These are phyloP conservation scores for Prorocentrum cordatum DNA, from an alignment of 169 alveolate species.

Conservation along the genomic window DNA sequence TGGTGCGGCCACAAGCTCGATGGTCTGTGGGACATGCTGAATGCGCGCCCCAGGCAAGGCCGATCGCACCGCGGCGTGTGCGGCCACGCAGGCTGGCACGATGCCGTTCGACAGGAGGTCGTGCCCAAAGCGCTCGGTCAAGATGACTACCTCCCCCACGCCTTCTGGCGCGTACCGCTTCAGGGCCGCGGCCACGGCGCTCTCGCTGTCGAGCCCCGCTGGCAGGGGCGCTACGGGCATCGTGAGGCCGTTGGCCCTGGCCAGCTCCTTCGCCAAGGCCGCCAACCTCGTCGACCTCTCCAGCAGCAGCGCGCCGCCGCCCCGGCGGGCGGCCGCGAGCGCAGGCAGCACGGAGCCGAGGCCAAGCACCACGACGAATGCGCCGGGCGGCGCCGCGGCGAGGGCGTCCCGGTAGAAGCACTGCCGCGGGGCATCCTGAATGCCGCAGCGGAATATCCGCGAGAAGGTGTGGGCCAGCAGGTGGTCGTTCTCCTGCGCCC, in stretches of 20 bases:
- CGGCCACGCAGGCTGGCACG: slow-evolving; percentile 12
- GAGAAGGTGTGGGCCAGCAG: slow-evolving; percentile 11
- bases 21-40: slow-evolving; percentile 23
- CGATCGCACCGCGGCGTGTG: background rate
- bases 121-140: slow-evolving; percentile 30
- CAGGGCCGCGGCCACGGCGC: background rate
- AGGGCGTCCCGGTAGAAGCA: background rate
- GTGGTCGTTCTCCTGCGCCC: background rate
- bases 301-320: slow-evolving; percentile 21
- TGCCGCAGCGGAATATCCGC: slow-evolving; percentile 21
- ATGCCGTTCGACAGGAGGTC: slow-evolving; percentile 53
- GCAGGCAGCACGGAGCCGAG: slow-evolving; percentile 33
- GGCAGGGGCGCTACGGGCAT: background rate
- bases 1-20: slow-evolving; percentile 12
- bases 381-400: background rate
- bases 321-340: background rate
- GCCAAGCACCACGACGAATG: slow-evolving; percentile 22
- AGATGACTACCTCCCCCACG: background rate
- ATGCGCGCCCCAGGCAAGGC: background rate
- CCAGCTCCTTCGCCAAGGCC: slow-evolving; percentile 3
- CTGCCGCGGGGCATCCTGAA: slow-evolving; percentile 5
- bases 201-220: background rate
- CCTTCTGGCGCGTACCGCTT: background rate
- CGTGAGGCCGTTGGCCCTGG: background rate
- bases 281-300: background rate